Evolutionary conservation across 192 early-diverging fungal species (phyloP).

Genomic region (Geranomyces michiganensis): DNA sequence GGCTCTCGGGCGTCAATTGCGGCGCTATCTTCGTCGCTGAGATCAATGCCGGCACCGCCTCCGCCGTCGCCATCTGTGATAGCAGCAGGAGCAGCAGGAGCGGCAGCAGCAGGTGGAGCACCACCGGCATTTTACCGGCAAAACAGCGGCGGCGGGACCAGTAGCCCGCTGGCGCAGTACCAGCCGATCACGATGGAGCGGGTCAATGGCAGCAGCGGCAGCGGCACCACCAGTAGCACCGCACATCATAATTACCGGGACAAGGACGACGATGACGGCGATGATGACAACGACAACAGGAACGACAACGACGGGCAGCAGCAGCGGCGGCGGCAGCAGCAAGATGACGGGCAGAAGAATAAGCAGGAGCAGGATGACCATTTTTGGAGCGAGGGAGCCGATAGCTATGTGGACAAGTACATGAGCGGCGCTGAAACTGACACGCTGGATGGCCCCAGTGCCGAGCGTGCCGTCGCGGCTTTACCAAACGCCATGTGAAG

Average conservation of each 20-base stretch:
- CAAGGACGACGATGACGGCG: slow-evolving; percentile 65
- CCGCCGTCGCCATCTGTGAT: no score
- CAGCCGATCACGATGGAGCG: no score
- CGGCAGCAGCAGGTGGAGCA: no score
- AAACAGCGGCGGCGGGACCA: no score
- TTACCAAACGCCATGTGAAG: no score
- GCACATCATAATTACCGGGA: not conserved
- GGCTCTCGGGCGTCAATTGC: not conserved
- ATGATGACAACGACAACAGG: slow-evolving; percentile 74
- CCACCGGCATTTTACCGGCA: no score
- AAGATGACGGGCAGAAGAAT: not conserved
- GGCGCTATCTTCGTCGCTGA: not conserved
- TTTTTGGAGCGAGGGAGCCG: slow-evolving; percentile 63
- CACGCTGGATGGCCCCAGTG: not conserved
- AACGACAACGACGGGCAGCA: not conserved
- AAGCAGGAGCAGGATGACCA: no score
- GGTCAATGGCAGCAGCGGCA: no score
- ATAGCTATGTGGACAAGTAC: slow-evolving; percentile 35
- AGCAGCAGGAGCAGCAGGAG: no score
- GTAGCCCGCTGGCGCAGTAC: no score
- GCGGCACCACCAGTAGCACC: not conserved
- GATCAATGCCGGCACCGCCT: no score
- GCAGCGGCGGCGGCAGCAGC: not conserved
- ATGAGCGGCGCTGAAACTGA: slow-evolving; percentile 1
- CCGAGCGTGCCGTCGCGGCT: no score